Evolutionary conservation across 2,329 filamentous ascomycete genomes (phyloP), one percentile per base, ranked within the genome.

Genomic region (Ophiostoma ips): DNA sequence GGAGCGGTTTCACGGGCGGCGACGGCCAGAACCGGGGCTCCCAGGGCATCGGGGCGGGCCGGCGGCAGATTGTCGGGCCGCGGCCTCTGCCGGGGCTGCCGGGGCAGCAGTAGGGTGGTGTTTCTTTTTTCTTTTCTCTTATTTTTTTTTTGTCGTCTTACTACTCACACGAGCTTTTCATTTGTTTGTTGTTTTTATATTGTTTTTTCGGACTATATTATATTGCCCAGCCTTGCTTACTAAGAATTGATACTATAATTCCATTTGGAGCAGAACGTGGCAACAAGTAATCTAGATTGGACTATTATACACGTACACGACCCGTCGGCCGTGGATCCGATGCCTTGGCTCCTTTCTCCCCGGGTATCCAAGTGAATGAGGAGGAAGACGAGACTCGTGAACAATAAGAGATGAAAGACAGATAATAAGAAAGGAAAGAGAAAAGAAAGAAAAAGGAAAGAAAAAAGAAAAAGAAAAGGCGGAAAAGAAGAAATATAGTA

Each of bases 11-110:
- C 59, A 84, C 82, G 16, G 83, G 84, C 3, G 84, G 85, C 1
- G 84, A 88, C 62, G 76, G 72, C 54, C 80, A 87, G 70, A 88
- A 87, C 60, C 74, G 72, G 54, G 82, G 81, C 1, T 63, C 62
- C 3, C 70, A 77, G 55, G 81, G 81, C 2, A 83, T 83, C 53
- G 83, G 85, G 37, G 79, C 81, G 1, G 81, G 81, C 0, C 71
- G 82, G 61, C 75, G 85, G 61, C 84, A 85, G 68, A 88, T 90
- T 63, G 80, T 86, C n/a, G 85, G 85, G 11, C 84, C 84, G 0
- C 71, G 84, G 60, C 83, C 84, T 45, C 68, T 83, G 58, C 78
- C 78, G 34, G 68, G 68, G 24, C 55, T n/a, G n/a, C n/a, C n/a
- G n/a, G n/a, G n/a, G n/a, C n/a, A n/a, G n/a, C n/a, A n/a, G n/a